Conservation (phyloP, 345 rosid species). For the Arabidopsis suecica region DNA sequence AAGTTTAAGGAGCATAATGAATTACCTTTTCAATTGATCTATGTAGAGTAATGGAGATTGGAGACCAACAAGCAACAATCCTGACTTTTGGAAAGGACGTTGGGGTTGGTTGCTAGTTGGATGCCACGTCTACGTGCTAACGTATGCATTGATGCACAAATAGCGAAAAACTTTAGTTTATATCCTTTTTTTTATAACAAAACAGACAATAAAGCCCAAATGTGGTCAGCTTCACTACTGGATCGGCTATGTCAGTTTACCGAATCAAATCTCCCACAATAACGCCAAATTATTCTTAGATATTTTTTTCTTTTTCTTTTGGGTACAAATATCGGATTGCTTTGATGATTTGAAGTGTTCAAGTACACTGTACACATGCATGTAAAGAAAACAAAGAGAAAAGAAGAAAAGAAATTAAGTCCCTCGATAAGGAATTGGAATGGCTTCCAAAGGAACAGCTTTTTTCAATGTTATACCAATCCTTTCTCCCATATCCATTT, state of each 20-base stretch:
- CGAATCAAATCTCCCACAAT: not conserved
- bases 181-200: not conserved
- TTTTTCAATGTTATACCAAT: conserved; percentile 74
- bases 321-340: not conserved
- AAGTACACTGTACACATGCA: not conserved
- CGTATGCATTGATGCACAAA: not conserved
- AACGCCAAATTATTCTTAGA: not conserved
- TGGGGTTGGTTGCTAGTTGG: conserved; percentile 25
- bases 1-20: not conserved
- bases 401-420: not conserved
- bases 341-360: not conserved
- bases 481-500: conserved; percentile 71
- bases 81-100: not conserved
- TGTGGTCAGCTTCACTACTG: not conserved
- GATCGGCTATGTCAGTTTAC: not conserved
- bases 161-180: not conserved
- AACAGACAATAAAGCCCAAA: not conserved
- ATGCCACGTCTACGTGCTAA: not conserved
- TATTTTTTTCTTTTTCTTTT: not conserved
- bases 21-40: not conserved
- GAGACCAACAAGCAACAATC: not conserved
- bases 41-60: not conserved
- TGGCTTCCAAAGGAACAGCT: conserved; percentile 61
- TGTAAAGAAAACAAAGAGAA: not conserved
- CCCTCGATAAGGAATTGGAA: conserved; percentile 53